Conservation (phyloP, 768 basidiomycete genomes). For the Lactifluus echinatus region DNA sequence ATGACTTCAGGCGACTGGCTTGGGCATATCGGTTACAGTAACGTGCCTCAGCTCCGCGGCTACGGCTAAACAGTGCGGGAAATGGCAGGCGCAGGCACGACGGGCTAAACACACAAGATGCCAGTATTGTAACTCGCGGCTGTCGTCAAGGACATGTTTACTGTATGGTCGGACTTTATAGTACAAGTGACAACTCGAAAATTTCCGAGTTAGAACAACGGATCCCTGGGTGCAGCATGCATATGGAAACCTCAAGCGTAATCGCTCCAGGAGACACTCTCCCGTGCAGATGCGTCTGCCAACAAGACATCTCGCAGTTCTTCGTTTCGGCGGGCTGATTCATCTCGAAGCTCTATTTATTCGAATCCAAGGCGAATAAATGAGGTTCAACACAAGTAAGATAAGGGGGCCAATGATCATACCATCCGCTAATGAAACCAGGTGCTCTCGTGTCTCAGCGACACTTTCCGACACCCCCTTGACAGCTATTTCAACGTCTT, state of each 20-base stretch:
- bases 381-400: background rate
- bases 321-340: slow-evolving; percentile 16
- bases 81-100: too few relatives aligned
- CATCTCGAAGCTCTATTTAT: slow-evolving; percentile 15
- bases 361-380: background rate
- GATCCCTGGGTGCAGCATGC: background rate
- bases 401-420: background rate
- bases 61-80: too few relatives aligned
- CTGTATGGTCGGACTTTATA: too few relatives aligned
- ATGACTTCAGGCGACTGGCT: too few relatives aligned
- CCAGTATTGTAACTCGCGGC: background rate
- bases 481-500: background rate
- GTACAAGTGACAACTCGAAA: too few relatives aligned
- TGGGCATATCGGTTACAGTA: too few relatives aligned
- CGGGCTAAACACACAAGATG: too few relatives aligned
- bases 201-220: too few relatives aligned
- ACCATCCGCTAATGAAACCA: slow-evolving; percentile 6
- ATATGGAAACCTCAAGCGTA: background rate
- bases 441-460: slow-evolving; percentile 4
- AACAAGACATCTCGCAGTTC: slow-evolving; percentile 15
- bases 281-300: slow-evolving; percentile 20
- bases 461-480: background rate
- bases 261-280: slow-evolving; percentile 14
- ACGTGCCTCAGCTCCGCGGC: too few relatives aligned
- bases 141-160: too few relatives aligned